Evolutionary conservation across 331 rosid species (phyloP).

Genomic region (Saraca asoca): DNA sequence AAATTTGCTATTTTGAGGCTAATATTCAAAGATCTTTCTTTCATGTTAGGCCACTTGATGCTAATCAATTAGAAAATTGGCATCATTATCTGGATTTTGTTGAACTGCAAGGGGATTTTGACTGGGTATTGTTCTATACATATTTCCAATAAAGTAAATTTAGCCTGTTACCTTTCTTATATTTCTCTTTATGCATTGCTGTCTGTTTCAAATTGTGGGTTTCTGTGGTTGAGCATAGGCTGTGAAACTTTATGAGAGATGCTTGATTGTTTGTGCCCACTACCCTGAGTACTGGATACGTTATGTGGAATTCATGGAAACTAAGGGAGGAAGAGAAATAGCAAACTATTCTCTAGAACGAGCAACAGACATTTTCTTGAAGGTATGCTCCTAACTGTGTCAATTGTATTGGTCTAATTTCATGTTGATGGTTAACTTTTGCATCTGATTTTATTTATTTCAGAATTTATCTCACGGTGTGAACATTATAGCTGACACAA

Average conservation of each 20-base stretch:
- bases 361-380: slow-evolving; percentile 71
- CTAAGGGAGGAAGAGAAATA: slow-evolving; percentile 92
- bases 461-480: slow-evolving; percentile 10
- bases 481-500: too few relatives aligned
- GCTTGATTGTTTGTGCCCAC: slow-evolving; percentile 87
- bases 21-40: slow-evolving; percentile 71
- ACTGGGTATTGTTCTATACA: slow-evolving; percentile 64
- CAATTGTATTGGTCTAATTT: slow-evolving; percentile 31
- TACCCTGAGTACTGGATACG: slow-evolving; percentile 98
- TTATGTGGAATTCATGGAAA: slow-evolving; percentile 81
- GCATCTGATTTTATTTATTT: background rate
- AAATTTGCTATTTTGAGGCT: slow-evolving; percentile 62
- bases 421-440: slow-evolving; percentile 26
- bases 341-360: slow-evolving; percentile 81
- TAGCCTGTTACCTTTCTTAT: background rate
- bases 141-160: slow-evolving; percentile 33
- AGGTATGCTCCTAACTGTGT: slow-evolving; percentile 51
- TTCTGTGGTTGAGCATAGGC: slow-evolving; percentile 51
- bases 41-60: slow-evolving; percentile 69
- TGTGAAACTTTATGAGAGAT: slow-evolving; percentile 87
- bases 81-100: slow-evolving; percentile 81
- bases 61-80: slow-evolving; percentile 78
- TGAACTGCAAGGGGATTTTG: slow-evolving; percentile 86
- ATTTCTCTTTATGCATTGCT: background rate
- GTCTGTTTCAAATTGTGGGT: slow-evolving; percentile 31